Percentiles rank a stretch among this genome's conserved stretches.
Evolutionary conservation across 148 eudicot species (phyloP).

Genomic region (Rhododendron molle): DNA sequence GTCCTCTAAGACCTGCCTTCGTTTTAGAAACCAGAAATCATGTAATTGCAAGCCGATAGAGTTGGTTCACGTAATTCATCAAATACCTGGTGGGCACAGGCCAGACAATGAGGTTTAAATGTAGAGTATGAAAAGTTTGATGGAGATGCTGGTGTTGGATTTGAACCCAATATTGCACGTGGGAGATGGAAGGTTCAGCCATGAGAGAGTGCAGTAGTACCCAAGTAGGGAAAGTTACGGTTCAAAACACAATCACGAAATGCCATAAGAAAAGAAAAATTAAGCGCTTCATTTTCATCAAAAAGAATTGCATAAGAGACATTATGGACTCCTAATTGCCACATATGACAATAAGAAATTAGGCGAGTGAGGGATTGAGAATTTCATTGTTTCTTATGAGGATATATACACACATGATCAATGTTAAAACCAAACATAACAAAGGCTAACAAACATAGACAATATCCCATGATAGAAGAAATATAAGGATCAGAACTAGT

Average conservation of each 20-base stretch:
- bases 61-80: not conserved
- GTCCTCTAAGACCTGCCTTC: not conserved
- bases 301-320: not conserved
- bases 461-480: not conserved
- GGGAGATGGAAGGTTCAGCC: no score
- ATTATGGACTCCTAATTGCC: not conserved
- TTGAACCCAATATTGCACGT: not conserved
- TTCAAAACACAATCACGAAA: no score
- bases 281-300: not conserved
- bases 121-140: not conserved
- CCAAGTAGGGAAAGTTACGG: no score
- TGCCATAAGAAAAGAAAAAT: not conserved
- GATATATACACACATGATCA: not conserved
- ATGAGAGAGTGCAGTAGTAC: no score
- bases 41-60: not conserved
- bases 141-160: not conserved
- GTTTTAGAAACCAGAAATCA: not conserved
- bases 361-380: no score
- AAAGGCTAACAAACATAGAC: not conserved
- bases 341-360: not conserved
- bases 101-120: not conserved
- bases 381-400: no score
- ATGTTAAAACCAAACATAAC: no score
- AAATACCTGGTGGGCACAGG: not conserved
- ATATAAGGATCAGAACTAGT: not conserved